Conservation (phyloP, 1,284 basidiomycete species). For the Naganishia sp. region DNA sequence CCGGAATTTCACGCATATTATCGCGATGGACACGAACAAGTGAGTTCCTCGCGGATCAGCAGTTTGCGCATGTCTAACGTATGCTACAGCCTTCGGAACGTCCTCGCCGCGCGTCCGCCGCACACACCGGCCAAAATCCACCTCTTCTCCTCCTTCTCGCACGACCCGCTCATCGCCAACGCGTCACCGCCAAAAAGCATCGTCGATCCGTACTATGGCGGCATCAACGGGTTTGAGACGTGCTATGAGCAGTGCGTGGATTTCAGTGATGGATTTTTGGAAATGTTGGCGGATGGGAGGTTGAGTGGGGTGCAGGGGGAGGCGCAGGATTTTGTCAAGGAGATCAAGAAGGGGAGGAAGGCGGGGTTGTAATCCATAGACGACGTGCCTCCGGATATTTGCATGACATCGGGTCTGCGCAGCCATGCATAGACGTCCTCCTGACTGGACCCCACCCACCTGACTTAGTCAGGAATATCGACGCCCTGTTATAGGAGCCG, state of each 20-base stretch:
- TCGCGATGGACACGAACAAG: constrained; percentile 33
- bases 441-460: too few relatives aligned
- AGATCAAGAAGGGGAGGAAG: constrained; percentile 13
- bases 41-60: not conserved
- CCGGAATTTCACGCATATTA: constrained; percentile 29
- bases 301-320: constrained; percentile 8
- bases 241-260: constrained; percentile 54
- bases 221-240: constrained; percentile 52
- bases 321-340: constrained; percentile 16
- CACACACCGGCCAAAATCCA: constrained; percentile 29
- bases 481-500: too few relatives aligned
- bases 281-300: constrained; percentile 42
- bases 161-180: constrained; percentile 3
- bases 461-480: too few relatives aligned
- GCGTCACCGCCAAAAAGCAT: constrained; percentile 34
- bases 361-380: constrained; percentile 8
- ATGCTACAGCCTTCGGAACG: constrained; percentile 26
- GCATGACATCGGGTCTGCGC: too few relatives aligned
- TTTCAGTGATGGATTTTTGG: constrained; percentile 51
- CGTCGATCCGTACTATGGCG: constrained; percentile 55
- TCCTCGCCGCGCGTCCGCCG: constrained; percentile 22
- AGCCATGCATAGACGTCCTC: too few relatives aligned
- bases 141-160: constrained; percentile 29
- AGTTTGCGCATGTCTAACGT: not conserved
- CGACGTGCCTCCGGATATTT: not conserved